Conservation (phyloP, 2,329 filamentous ascomycete species). For the Chlorencoelia australis region DNA sequence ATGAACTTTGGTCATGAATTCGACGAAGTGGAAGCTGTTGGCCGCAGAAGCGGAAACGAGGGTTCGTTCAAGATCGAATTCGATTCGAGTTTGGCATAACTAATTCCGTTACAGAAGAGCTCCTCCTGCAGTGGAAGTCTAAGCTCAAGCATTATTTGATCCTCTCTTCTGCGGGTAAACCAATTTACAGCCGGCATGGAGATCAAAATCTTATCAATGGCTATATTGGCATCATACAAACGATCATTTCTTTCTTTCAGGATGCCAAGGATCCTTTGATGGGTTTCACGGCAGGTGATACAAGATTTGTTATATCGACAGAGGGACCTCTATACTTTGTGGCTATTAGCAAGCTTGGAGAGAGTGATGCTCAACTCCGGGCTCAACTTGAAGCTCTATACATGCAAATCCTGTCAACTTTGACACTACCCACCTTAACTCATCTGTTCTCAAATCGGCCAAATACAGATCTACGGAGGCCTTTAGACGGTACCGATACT, state of each 20-base stretch:
- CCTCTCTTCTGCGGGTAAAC: slow-evolving; percentile 89
- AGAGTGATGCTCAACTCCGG: slow-evolving; percentile 81
- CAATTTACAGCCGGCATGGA: slow-evolving; percentile 92
- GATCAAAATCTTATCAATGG: slow-evolving; percentile 83
- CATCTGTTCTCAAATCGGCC: slow-evolving; percentile 83
- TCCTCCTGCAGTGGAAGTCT: slow-evolving; percentile 67
- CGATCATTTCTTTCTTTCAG: slow-evolving; percentile 95
- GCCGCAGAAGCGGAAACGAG: slow-evolving; percentile 44
- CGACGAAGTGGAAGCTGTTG: slow-evolving; percentile 55
- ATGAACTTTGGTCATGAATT: slow-evolving; percentile 69
- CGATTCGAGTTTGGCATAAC: too few species aligned
- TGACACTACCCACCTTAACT: slow-evolving; percentile 78
- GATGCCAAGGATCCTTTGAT: slow-evolving; percentile 65
- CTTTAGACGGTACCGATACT: slow-evolving; percentile 82
- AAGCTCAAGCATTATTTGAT: slow-evolving; percentile 98
- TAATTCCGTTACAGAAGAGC: slow-evolving; percentile 25
- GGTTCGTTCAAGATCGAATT: too few species aligned
- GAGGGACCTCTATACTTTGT: slow-evolving; percentile 87
- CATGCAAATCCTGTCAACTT: slow-evolving; percentile 94
- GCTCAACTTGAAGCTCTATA: slow-evolving; percentile 88
- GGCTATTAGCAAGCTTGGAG: slow-evolving; percentile 83
- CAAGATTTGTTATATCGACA: slow-evolving; percentile 76
- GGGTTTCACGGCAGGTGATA: slow-evolving; percentile 77
- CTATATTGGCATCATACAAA: slow-evolving; percentile 92
- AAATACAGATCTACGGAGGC: slow-evolving; percentile 85